These are phyloP conservation scores for Podila minutissima DNA, from an alignment of 192 early-diverging fungal genomes.

Conservation along the genomic window DNA sequence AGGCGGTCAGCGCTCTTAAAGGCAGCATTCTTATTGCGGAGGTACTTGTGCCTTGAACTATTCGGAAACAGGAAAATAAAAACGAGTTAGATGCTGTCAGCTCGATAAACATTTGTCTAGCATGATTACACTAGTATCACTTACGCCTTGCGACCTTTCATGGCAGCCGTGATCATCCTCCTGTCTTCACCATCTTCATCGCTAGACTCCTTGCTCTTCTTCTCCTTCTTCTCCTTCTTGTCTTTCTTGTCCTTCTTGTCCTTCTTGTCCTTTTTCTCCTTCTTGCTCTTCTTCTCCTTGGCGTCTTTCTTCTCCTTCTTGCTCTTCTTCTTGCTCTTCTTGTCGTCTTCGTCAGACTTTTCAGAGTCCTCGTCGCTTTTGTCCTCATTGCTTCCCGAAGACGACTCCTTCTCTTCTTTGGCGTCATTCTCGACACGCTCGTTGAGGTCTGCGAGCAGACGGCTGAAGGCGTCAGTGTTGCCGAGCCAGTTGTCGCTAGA, in stretches of 20 bases:
- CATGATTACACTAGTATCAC: background rate
- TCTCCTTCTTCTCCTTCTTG: constrained; percentile 52
- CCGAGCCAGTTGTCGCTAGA: constrained; percentile 95
- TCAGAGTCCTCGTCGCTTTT: constrained; percentile 28
- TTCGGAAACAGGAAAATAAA: background rate
- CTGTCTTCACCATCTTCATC: constrained; percentile 38
- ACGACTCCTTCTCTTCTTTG: constrained; percentile 44
- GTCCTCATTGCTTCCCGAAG: constrained; percentile 20
- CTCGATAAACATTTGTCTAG: background rate
- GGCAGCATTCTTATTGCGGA: constrained; percentile 60
- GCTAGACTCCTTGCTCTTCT: constrained; percentile 54
- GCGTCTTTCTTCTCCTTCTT: constrained; percentile 51
- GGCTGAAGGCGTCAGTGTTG: constrained; percentile 87
- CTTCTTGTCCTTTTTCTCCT: constrained; percentile 46
- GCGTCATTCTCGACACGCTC: constrained; percentile 57
- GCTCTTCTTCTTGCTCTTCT: constrained; percentile 33
- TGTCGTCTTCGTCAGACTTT: constrained; percentile 33
- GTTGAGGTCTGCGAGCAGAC: constrained; percentile 85
- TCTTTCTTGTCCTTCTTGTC: constrained; percentile 47
- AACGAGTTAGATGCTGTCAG: background rate
- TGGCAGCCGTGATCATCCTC: constrained; percentile 29
- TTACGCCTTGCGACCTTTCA: constrained; percentile 63
- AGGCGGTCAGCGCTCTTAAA: constrained; percentile 54
- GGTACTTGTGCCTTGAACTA: constrained; percentile 59
- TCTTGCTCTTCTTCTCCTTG: constrained; percentile 53